A percentile compares a stretch with the other conserved stretches of the same genome.
Conservation (phyloP, 345 rosid species). For the Sisymbrium altissimum region DNA sequence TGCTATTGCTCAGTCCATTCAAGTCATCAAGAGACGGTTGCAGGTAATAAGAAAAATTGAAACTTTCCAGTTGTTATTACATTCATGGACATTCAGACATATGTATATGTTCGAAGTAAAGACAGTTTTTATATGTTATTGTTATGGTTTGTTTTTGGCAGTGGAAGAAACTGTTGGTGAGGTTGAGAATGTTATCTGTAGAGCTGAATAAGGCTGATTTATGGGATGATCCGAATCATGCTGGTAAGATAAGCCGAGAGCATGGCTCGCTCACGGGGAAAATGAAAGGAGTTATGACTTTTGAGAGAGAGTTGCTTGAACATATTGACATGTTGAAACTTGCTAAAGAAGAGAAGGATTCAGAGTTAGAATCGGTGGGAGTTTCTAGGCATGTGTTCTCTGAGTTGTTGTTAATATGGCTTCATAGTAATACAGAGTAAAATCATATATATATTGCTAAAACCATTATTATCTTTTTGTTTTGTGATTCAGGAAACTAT, state of each 20-base stretch:
- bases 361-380: conserved; percentile 94
- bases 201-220: conserved; percentile 72
- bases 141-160: conserved; percentile 27
- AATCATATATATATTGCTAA: background rate
- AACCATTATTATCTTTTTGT: background rate
- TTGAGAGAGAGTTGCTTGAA: conserved; percentile 83
- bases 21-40: conserved; percentile 86
- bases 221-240: conserved; percentile 86
- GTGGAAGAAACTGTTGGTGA: conserved; percentile 78
- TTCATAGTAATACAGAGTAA: background rate
- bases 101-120: background rate
- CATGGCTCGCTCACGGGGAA: conserved; percentile 71
- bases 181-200: conserved; percentile 54
- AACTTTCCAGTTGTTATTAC: background rate
- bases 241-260: conserved; percentile 86
- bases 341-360: conserved; percentile 81
- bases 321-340: conserved; percentile 94
- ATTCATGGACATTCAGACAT: background rate
- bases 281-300: conserved; percentile 68
- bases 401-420: background rate
- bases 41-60: conserved; percentile 47
- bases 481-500: conserved; percentile 57
- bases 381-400: conserved; percentile 60
- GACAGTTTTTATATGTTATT: background rate
- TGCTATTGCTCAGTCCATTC: conserved; percentile 84